Evolutionary conservation across 108 stramenopile genomes (phyloP).

Genomic region (Phaeodactylum tricornutum): DNA sequence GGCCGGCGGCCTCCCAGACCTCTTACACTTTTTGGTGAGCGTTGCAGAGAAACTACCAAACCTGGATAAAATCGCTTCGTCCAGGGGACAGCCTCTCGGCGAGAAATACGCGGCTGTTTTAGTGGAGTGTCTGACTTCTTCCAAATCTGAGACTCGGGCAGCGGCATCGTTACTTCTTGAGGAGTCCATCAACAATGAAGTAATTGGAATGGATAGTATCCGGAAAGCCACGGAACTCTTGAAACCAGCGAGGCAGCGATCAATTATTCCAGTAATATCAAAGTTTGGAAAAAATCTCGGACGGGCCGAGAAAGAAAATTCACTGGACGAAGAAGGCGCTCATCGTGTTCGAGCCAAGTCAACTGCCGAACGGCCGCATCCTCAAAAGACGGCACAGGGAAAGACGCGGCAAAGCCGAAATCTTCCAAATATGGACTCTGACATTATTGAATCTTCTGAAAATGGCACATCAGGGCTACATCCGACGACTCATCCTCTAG

Average conservation of each 20-base stretch:
- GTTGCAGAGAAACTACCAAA: slow-evolving; percentile 27
- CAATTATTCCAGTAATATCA: slow-evolving; percentile 52
- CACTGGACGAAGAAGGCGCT: background rate
- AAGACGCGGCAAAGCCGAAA: too few relatives aligned
- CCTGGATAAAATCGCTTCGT: slow-evolving; percentile 20
- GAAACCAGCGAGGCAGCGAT: slow-evolving; percentile 74
- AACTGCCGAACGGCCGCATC: too few relatives aligned
- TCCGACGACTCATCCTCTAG: too few relatives aligned
- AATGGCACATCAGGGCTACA: too few relatives aligned
- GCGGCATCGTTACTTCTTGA: slow-evolving; percentile 50
- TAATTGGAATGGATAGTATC: slow-evolving; percentile 26
- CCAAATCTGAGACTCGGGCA: slow-evolving; percentile 67
- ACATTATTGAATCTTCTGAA: too few relatives aligned
- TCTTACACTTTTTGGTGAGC: slow-evolving; percentile 34
- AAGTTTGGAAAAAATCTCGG: slow-evolving; percentile 14
- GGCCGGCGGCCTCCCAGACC: slow-evolving; percentile 46
- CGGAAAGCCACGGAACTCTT: slow-evolving; percentile 35
- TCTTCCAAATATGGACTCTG: too few relatives aligned
- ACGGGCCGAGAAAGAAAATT: background rate
- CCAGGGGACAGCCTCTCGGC: slow-evolving; percentile 25
- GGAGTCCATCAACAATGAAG: slow-evolving; percentile 15
- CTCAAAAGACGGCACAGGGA: too few relatives aligned
- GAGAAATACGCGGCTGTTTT: slow-evolving; percentile 40
- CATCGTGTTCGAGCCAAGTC: too few relatives aligned
- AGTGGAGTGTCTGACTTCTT: slow-evolving; percentile 55